Conservation (phyloP, 2,329 filamentous ascomycete genomes). For the Colletotrichum graminicola region DNA sequence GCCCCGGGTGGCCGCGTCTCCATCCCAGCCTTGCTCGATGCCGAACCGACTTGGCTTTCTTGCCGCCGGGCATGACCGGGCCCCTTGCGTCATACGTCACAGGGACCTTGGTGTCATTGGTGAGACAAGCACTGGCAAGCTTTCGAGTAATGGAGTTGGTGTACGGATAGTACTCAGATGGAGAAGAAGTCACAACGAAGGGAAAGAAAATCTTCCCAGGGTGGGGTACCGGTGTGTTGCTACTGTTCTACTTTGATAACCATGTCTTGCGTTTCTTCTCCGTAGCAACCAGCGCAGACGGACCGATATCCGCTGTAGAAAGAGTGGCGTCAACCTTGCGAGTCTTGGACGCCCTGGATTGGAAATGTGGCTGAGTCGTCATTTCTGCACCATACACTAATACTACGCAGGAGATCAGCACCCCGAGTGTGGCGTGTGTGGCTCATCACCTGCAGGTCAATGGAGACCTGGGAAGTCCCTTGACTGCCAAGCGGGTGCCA, state of each 20-base stretch:
- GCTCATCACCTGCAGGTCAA: conserved; percentile 22
- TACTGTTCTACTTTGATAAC: neutral
- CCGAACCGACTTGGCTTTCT: conserved; percentile 38
- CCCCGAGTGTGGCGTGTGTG: conserved; percentile 32
- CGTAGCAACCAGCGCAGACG: conserved; percentile 21
- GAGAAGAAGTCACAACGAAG: neutral
- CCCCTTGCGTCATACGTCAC: conserved; percentile 37
- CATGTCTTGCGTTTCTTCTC: conserved; percentile 15
- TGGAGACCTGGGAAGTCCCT: conserved; percentile 1
- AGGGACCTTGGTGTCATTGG: conserved; percentile 26
- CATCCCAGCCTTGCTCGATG: conserved; percentile 34
- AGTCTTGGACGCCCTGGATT: neutral
- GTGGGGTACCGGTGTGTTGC: conserved; percentile 4
- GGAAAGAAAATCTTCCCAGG: conserved; percentile 2
- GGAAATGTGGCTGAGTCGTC: conserved; percentile 36
- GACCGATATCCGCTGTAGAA: conserved; percentile 30
- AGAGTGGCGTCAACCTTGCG: conserved; percentile 21
- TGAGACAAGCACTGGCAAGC: conserved; percentile 27
- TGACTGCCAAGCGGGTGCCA: too few relatives aligned
- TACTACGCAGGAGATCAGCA: conserved; percentile 20
- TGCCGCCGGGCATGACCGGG: conserved; percentile 31
- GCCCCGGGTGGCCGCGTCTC: conserved; percentile 22
- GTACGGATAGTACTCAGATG: neutral
- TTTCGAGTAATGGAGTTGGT: neutral
- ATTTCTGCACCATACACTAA: conserved; percentile 24